Conservation (phyloP, 331 rosid species). For the Pyracantha coccinea region DNA sequence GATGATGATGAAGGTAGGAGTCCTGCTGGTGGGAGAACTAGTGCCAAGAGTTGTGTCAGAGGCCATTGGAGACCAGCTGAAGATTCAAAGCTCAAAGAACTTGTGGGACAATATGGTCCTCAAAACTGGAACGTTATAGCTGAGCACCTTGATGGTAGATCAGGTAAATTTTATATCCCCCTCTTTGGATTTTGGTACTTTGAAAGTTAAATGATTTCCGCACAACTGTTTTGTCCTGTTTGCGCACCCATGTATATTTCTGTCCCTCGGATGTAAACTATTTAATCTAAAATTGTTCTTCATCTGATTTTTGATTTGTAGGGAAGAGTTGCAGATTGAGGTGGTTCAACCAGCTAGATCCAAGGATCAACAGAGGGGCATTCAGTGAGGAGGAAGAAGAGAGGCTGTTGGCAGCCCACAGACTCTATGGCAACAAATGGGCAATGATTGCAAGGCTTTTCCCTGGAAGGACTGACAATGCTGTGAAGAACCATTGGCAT, state of each 20-base stretch:
- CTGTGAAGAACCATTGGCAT: conserved; percentile 87
- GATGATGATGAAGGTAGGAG: conserved; percentile 5
- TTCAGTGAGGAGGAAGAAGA: conserved; percentile 66
- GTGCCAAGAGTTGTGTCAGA: conserved; percentile 49
- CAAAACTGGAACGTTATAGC: conserved; percentile 84
- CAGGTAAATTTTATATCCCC: conserved; percentile 28
- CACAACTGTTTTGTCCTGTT: too few relatives aligned
- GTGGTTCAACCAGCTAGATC: conserved; percentile 80
- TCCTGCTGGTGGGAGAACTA: conserved; percentile 14
- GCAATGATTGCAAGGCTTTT: conserved; percentile 66
- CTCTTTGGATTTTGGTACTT: neutral
- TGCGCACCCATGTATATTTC: neutral
- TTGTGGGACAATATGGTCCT: conserved; percentile 66
- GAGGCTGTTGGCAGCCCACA: conserved; percentile 47
- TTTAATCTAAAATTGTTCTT: neutral
- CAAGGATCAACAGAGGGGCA: conserved; percentile 55
- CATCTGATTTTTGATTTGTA: conserved; percentile 3
- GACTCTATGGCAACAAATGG: conserved; percentile 71
- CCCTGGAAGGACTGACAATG: conserved; percentile 78
- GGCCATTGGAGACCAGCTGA: conserved; percentile 87
- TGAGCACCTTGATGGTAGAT: conserved; percentile 61
- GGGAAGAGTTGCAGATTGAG: conserved; percentile 82
- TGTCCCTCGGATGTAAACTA: neutral
- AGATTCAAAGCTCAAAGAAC: conserved; percentile 61
- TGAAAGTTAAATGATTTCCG: neutral